These are phyloP conservation scores for Arachis hypogaea DNA, from an alignment of 306 rosid genomes.

Conservation along the genomic window DNA sequence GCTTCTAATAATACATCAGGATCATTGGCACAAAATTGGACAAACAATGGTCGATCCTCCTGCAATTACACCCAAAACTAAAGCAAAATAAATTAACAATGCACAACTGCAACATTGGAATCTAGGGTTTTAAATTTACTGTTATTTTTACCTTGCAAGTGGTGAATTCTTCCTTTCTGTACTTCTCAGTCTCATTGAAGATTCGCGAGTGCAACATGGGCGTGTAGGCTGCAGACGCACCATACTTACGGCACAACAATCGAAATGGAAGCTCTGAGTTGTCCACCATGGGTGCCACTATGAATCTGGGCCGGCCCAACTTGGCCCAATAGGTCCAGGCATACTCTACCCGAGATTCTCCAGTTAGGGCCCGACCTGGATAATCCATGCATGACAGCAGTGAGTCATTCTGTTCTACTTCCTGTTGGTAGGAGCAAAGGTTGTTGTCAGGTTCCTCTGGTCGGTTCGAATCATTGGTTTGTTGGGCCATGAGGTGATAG, in stretches of 20 bases:
- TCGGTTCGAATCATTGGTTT: constrained; percentile 39
- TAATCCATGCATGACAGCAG: constrained; percentile 29
- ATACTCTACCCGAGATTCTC: constrained; percentile 59
- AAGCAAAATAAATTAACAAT: neutral
- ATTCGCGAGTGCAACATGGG: constrained; percentile 58
- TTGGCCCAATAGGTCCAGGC: constrained; percentile 95
- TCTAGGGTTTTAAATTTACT: neutral
- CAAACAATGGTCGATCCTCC: constrained; percentile 87
- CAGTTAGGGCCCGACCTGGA: constrained; percentile 45
- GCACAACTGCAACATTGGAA: neutral
- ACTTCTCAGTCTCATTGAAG: constrained; percentile 72
- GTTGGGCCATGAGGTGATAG: constrained; percentile 53
- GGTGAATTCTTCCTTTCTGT: constrained; percentile 81
- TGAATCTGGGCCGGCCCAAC: constrained; percentile 75
- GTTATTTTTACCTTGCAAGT: constrained; percentile 59
- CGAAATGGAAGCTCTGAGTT: constrained; percentile 94
- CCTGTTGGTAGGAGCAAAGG: constrained; percentile 29
- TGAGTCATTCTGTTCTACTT: constrained; percentile 28
- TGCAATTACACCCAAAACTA: constrained; percentile 19
- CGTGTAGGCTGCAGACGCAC: constrained; percentile 64
- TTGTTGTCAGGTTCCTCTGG: constrained; percentile 46
- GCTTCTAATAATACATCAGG: constrained; percentile 80
- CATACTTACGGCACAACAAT: constrained; percentile 89
- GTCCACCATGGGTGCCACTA: constrained; percentile 98
- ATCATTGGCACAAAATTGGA: constrained; percentile 94